Base-by-base conservation (phyloP, 1,284 basidiomycete genomes). In the Fereydounia khargensis region DNA sequence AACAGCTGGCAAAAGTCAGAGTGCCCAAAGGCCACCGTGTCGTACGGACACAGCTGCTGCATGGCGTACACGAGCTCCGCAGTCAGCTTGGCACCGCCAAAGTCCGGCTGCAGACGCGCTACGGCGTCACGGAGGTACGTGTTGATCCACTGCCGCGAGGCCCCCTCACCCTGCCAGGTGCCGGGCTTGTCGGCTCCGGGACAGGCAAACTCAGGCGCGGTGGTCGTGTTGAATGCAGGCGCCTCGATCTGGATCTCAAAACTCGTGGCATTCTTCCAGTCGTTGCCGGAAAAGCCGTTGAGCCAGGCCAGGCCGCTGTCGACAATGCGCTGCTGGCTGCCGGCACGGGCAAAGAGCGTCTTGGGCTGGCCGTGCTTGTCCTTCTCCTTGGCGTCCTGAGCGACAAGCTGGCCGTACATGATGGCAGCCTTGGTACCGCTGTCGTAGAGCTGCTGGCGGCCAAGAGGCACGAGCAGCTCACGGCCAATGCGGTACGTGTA, bases 1-100 rank as follows among this genome's bases (percentile, higher is more conserved):
- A 96, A 96, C 1, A 96, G 79, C 39, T 83, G 82, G 66, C 92
- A 96, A 78, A 94, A 95, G 59, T 84, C 85, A 21, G 87, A 89
- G 70, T 87, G 91, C 2, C 91, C 91, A 13, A 94, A 81, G 0
- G 89, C 86, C 30, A 91, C 89, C 3, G 91, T 94, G 32, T 74
- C 71, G 46, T 73, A 74, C n/a, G 62, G 50, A 37, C 71, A 74
- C 46, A 70, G 59, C 44, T 71, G 70, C 41, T 73, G 71, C 63
- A 73, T 71, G 1, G 40, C 65, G 27, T 53, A 46, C 36, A 70
- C 24, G 34, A 66, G 28, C 30, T 33, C 47, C 27, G 57, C 39
- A 30, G 51, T 66, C 24, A 73, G 41, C 23, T 35, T 35, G 2
- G 56, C 63, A 14, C 63, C 63, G 8, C 53, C 42, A 17, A 65